These are phyloP conservation scores for Colletotrichum nymphaeae DNA, from an alignment of 2,329 filamentous ascomycete genomes.

Conservation along the genomic window DNA sequence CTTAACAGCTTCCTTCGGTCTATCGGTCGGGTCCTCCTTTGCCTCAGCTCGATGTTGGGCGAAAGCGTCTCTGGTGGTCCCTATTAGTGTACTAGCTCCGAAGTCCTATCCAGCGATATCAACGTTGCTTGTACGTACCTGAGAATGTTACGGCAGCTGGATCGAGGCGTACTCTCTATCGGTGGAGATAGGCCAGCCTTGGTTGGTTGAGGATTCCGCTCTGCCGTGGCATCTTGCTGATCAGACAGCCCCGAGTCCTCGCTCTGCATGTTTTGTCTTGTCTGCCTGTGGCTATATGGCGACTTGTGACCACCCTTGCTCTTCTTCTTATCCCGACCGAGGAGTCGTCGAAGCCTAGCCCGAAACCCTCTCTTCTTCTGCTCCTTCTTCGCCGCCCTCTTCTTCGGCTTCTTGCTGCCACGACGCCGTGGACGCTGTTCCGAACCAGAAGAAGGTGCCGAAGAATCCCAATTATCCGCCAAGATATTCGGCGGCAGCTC, in stretches of 20 bases:
- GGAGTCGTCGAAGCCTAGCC: constrained; percentile 1
- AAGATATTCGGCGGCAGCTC: neutral
- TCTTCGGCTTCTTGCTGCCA: neutral
- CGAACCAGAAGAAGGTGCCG: neutral
- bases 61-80: neutral
- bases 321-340: neutral
- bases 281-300: neutral
- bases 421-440: neutral
- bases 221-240: neutral
- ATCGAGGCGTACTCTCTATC: neutral
- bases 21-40: neutral
- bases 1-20: neutral
- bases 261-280: neutral
- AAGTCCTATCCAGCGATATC: no score
- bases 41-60: neutral
- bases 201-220: neutral
- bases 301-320: neutral
- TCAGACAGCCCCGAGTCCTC: neutral
- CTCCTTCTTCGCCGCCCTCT: neutral
- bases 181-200: neutral
- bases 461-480: neutral
- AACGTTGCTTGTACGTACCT: neutral
- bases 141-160: neutral
- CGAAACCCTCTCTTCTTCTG: constrained; percentile 6
- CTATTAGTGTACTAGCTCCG: neutral